Evolutionary conservation across 1,284 basidiomycete species (phyloP), one percentile per base, ranked within the genome.

Genomic region (Peniophora sp.): DNA sequence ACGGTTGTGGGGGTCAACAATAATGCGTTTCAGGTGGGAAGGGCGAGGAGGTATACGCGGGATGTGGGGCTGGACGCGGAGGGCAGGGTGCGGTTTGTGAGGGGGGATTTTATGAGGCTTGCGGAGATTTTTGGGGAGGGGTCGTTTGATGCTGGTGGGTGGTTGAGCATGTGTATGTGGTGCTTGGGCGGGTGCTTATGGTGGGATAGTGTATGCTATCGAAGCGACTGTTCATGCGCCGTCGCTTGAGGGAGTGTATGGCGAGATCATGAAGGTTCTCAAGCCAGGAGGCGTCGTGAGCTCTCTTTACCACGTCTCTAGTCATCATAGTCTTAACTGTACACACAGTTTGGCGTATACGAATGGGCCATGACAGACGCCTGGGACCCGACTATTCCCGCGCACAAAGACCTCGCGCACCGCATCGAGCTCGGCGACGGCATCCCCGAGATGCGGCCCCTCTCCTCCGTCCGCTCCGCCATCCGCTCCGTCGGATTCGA

Each of bases 301-400:
- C 84, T 27, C 45, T 20, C 27, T 6, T 12, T 12, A 12, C 32
- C 34, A 27, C 9, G 36, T 32, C 9, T 10, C 10, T 51, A 12
- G 35, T 44, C 27, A 20, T 10, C 37, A 36, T 15, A 12, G n/a
- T 32, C 51, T 22, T 8, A 9, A 47, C 8, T 0, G 9, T 52
- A 32, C 22, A 20, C 20, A 15, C 37, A 93, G 88, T 97, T 97
- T 67, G 95, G 94, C 65, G 87, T 97, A 43, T 98, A 98, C 71
- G 96, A 98, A 67, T 99, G 96, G 96, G 89, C 85, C 71, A 97
- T 99, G 95, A 98, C 96, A 46, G 94, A 98, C 67, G 68, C 69
- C 10, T 99, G 92, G 89, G 91, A 99, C 67, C 77, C 90, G 2
- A 82, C 84, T 12, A 89, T 80, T 67, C 88, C 93, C 14, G 70